Evolutionary conservation across 2,329 filamentous ascomycete species (phyloP), one percentile per base, ranked within the genome.

Genomic region (Venturia aucupariae): DNA sequence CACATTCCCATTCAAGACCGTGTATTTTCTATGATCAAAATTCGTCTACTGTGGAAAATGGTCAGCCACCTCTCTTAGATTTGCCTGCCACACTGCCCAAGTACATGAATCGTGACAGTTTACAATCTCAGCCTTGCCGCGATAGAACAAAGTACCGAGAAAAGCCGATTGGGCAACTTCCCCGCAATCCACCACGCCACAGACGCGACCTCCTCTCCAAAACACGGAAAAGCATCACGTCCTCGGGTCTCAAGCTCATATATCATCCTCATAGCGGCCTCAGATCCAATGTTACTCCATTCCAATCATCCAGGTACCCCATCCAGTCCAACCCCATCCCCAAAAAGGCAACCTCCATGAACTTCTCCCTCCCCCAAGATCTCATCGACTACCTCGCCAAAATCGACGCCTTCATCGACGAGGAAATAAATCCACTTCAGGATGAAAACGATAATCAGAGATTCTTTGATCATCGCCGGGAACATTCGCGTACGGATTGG

Each of bases 391-490:
- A 82, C 69, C 72, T 86, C 38, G 65, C 71, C 35, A 72, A 75
- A n/a, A 74, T 86, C 15, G 83, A 86, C 72, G 69, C 70, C n/a
- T 86, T 86, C 74, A 85, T 87, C 68, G 75, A 79, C 2, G 70
- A 72, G 17, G 78, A 79, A 60, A 86, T 85, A 68, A 72, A 75
- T 0, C 83, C 83, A 0, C 74, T 86, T 0, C 82, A 87, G 71
- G 73, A 80, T 67, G 73, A 75, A 30, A 73, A 83, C 69, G 82
- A 86, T 71, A 87, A 87, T 70, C 77, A 84, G 64, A 81, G 84
- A 65, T 87, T 87, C 79, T 87, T 87, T 73, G 84, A 87, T 72
- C 82, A 87, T 72, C 80, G 84, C 22, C 82, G 84, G 67, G 84
- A 87, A 68, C 79, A 86, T 69, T 76, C 82, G 7, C 81, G 84